These are phyloP conservation scores for Vaccinium macrocarpon DNA, from an alignment of 148 eudicot genomes.

Conservation along the genomic window DNA sequence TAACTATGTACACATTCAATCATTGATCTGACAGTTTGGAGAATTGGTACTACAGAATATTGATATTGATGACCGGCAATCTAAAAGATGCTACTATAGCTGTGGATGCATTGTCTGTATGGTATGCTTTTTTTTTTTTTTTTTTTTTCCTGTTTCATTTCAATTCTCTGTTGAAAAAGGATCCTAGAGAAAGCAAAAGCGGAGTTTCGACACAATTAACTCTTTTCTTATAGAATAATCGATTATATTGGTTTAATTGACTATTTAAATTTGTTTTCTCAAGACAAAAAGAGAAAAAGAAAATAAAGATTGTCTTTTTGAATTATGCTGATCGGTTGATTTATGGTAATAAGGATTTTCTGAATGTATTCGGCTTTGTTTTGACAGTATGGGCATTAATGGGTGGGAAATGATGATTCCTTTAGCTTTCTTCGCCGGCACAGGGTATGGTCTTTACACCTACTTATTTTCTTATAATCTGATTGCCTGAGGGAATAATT, in stretches of 20 bases:
- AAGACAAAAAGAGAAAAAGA: too few species aligned
- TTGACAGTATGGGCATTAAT: constrained; percentile 45
- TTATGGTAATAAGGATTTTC: not conserved
- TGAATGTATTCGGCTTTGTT: not conserved
- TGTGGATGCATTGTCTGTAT: constrained; percentile 27
- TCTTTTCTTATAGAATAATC: too few species aligned
- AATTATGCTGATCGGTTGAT: too few species aligned
- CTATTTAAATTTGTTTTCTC: too few species aligned
- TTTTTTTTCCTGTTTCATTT: not conserved
- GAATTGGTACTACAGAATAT: constrained; percentile 30
- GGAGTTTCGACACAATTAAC: not conserved
- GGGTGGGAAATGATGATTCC: constrained; percentile 54
- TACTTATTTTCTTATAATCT: not conserved
- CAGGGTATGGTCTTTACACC: constrained; percentile 30
- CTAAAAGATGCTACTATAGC: constrained; percentile 21
- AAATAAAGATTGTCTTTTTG: too few species aligned
- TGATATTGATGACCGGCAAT: constrained; percentile 28
- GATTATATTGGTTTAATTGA: too few species aligned
- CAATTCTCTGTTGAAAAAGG: not conserved
- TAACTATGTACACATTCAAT: too few species aligned
- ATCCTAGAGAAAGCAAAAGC: not conserved
- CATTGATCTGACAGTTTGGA: constrained; percentile 19
- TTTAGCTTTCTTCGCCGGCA: constrained; percentile 45
- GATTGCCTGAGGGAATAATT: too few species aligned
- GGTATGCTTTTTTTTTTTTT: constrained; percentile 18